Evolutionary conservation across 495 filamentous ascomycete genomes (phyloP), one percentile per base, ranked within the genome.

Genomic region (Aspergillus incahuasiensis): DNA sequence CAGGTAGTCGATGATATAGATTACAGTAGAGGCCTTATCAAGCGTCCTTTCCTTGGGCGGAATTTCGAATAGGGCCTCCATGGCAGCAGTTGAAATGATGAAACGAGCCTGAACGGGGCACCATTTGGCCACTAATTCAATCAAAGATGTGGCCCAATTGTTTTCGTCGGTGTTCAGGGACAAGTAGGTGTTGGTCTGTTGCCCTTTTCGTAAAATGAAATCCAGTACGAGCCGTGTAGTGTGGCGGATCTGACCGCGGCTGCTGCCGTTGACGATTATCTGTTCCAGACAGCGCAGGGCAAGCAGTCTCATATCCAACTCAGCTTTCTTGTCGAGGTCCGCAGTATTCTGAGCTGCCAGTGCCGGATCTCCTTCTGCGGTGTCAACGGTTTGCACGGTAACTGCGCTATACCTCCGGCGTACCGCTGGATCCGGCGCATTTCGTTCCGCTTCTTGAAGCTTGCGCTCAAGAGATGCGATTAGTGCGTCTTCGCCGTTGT

Each of bases 101-200:
- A 90, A 96, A 28, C 92, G 89, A 64, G 94, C 87, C 58, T 95
- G 91, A 8, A 97, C 92, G 0, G 92, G 90, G 24, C 90, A 87
- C 90, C 90, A 95, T 50, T 84, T 81, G 43, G 87, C 83, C 24
- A 87, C 78, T 57, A 91, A 74, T 61, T 88, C 83, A 59, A 94
- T 86, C 52, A 96, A 76, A 52, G 85, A 86, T 38, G 86, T 85
- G 6, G 88, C 82, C 92, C 92, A 97, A 48, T 79, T 86, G 49
- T 78, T 85, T 18, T 52, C 76, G 74, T 45, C 44, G 1, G 55
- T 47, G 8, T 65, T 46, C 15, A 57, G 45, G 6, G 55, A 46
- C 18, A 61, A 24, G 25, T n/a, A 39, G 21, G 24, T 25, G 34
- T 44, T 42, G 42, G 42, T 35, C 11, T 49, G 38, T 18, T 43